Evolutionary conservation across 164 flowering plant genomes (phyloP), one percentile per base, ranked within the genome.

Genomic region (Magnolia sinica): DNA sequence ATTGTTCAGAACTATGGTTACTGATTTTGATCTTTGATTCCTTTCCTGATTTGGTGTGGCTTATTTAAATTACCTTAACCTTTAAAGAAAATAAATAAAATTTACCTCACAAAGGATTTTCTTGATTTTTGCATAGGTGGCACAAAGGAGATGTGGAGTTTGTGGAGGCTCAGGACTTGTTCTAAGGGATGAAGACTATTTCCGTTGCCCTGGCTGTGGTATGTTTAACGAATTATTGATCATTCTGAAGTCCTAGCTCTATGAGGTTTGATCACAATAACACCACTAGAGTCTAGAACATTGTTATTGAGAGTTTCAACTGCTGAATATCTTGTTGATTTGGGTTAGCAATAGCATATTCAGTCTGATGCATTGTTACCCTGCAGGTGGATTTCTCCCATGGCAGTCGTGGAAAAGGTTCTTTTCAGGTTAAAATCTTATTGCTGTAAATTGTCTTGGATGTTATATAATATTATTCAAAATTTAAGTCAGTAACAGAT

Each of bases 381-480:
- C 72, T 31, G 84, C 88, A 95, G 98, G 97, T 76, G 97, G 98
- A 68, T 92, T 92, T 84, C 89, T 92, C n/a, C 98, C 97, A 16
- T 95, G 96, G 97, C 94, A 90, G 80, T 95, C 97, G 9, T 95
- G 98, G 98, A 91, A 83, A 81, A 81, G 96, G 80, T 92, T 92
- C 85, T 92, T 92, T 78, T 83, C 92, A 68, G 97, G 97, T 71
- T 90, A 77, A 84, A 45, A 13, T 37, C 8, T 64, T 64, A 8
- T 64, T 67, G 31, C 66, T 1, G 19, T 0, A 2, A 31, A 29
- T 29, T 13, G 14, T 13, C 16, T 24, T 65, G 29, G 13, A 59
- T 59, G 64, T 59, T 8, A 13, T 65, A 37, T 65, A 65, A 20
- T 23, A 29, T 65, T 65, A 65, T 65, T 65, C 16, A 65, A 23